Conservation (phyloP, 2,329 filamentous ascomycete genomes). For the Aspergillus viridinutans region DNA sequence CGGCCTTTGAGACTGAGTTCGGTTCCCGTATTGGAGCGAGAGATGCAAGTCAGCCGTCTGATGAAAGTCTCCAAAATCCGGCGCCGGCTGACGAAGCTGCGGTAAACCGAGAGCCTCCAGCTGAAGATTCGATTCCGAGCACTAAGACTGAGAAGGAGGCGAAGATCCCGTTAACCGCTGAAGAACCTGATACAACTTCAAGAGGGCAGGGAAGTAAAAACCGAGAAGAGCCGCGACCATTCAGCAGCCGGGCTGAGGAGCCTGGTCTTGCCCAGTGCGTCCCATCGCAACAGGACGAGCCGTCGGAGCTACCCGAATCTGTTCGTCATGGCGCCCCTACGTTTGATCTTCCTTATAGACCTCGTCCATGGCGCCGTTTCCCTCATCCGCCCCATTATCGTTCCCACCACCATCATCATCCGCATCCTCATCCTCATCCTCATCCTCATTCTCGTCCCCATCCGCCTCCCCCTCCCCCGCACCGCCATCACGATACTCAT, state of each 20-base stretch:
- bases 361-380: background rate
- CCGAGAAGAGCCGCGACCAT: background rate
- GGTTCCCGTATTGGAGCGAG: constrained; percentile 13
- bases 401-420: background rate
- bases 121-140: background rate
- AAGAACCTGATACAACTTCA: background rate
- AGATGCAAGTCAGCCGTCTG: background rate
- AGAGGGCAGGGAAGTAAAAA: background rate
- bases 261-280: background rate
- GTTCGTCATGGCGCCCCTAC: background rate
- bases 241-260: background rate
- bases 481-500: background rate
- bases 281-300: background rate
- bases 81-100: background rate
- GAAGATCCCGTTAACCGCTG: background rate
- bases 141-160: background rate
- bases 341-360: background rate
- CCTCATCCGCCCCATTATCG: background rate
- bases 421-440: constrained; percentile 1
- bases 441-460: background rate
- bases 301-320: background rate
- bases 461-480: background rate
- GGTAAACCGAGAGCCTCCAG: background rate
- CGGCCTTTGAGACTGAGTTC: constrained; percentile 35
- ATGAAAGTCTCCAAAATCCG: background rate